Conservation (phyloP, 306 rosid genomes). For the Fragaria iinumae region DNA sequence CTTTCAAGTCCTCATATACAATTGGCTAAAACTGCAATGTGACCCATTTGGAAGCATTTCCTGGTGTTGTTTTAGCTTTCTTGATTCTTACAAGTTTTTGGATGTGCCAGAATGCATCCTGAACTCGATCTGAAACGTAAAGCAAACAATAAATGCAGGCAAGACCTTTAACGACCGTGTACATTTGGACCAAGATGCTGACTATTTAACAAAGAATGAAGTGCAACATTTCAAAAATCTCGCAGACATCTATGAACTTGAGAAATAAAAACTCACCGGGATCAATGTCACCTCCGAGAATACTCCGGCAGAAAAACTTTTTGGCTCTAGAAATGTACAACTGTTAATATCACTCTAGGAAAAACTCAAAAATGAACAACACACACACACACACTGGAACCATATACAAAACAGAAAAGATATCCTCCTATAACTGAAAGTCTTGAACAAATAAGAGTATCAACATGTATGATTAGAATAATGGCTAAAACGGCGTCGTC, state of each 20-base stretch:
- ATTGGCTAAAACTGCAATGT: constrained; percentile 9
- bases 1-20: no score
- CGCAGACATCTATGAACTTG: not conserved
- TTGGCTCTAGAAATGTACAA: constrained; percentile 43
- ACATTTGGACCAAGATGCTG: not conserved
- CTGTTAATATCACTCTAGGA: constrained; percentile 13
- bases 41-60: constrained; percentile 36
- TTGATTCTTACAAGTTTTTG: constrained; percentile 43
- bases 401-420: not conserved
- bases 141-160: not conserved
- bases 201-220: constrained; percentile 11
- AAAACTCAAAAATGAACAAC: not conserved
- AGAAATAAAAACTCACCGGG: constrained; percentile 50
- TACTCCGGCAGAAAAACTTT: constrained; percentile 69
- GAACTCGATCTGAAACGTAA: constrained; percentile 56
- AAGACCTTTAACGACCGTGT: not conserved
- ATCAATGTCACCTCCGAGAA: constrained; percentile 85
- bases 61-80: constrained; percentile 34
- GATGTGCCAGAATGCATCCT: constrained; percentile 74
- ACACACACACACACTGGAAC: not conserved
- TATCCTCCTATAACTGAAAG: not conserved
- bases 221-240: not conserved
- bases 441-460: no score
- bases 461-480: no score
- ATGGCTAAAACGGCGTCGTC: no score